These are phyloP conservation scores for Ophiostoma fasciatum DNA, from an alignment of 2,329 filamentous ascomycete genomes.

Conservation along the genomic window DNA sequence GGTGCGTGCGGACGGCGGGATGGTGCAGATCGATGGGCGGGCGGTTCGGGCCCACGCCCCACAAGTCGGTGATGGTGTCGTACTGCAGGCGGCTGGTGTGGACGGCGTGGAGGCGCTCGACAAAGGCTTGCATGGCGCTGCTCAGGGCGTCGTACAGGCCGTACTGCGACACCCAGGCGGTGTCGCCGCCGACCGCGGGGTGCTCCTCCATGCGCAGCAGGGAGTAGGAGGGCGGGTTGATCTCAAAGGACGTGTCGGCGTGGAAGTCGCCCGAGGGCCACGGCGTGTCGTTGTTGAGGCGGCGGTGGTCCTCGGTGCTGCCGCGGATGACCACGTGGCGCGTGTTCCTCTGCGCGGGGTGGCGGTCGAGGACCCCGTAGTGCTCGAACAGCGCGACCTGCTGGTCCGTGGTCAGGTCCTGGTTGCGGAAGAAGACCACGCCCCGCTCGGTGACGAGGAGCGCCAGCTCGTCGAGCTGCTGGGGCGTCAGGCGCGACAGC, in stretches of 20 bases:
- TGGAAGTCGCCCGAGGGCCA: conserved; percentile 32
- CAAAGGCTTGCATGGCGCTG: conserved; percentile 24
- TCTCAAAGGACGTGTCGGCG: conserved; percentile 34
- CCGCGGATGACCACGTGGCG: conserved; percentile 29
- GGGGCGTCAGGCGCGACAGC: conserved; percentile 26
- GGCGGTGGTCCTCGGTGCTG: conserved; percentile 29
- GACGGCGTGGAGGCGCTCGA: conserved; percentile 28
- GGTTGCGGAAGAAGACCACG: conserved; percentile 32
- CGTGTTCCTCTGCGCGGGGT: conserved; percentile 29
- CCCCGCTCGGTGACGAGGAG: conserved; percentile 30
- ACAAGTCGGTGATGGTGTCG: conserved; percentile 31
- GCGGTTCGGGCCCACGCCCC: conserved; percentile 25
- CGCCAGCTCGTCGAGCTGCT: conserved; percentile 35
- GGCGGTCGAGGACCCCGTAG: conserved; percentile 32
- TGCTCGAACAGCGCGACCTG: conserved; percentile 31
- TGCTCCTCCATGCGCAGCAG: conserved; percentile 36
- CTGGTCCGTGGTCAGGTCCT: conserved; percentile 28
- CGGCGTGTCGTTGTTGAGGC: conserved; percentile 29
- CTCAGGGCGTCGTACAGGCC: conserved; percentile 31
- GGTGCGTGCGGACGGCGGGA: conserved; percentile 32
- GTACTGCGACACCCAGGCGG: conserved; percentile 31
- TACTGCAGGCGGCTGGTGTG: conserved; percentile 31
- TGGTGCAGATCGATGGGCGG: conserved; percentile 32
- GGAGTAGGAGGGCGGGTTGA: conserved; percentile 35
- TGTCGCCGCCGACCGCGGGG: conserved; percentile 30